phyloP scores from a whole-genome alignment of 1,139 yeast species.

The Hyphopichia buzzinii region DNA sequence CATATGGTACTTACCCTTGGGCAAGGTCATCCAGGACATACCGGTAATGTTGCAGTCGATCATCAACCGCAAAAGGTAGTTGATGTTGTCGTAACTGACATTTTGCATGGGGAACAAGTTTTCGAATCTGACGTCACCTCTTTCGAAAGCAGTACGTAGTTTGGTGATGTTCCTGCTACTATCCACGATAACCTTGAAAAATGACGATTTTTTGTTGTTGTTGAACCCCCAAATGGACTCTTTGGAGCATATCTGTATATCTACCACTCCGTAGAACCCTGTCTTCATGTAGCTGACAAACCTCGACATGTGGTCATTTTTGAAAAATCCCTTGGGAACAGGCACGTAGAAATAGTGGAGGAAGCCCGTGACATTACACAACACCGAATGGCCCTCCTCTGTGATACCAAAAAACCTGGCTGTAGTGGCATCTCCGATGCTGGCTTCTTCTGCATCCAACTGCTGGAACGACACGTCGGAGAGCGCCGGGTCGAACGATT shows the following conservation, averaged over 20 bases:
- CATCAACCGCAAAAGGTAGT: conserved; percentile 83
- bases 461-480: conserved; percentile 80
- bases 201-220: conserved; percentile 75
- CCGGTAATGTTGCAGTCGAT: conserved; percentile 91
- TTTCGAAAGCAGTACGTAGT: conserved; percentile 76
- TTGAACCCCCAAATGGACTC: conserved; percentile 95
- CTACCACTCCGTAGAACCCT: conserved; percentile 55
- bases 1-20: conserved; percentile 63
- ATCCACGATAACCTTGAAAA: conserved; percentile 67
- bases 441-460: conserved; percentile 88
- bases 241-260: conserved; percentile 62
- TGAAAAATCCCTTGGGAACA: conserved; percentile 75
- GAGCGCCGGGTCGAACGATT: conserved; percentile 44
- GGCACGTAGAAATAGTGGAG: conserved; percentile 90
- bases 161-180: conserved; percentile 66
- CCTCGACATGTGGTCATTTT: conserved; percentile 47
- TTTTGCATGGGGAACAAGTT: conserved; percentile 57
- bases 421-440: conserved; percentile 53
- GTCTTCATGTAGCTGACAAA: conserved; percentile 51
- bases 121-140: conserved; percentile 72
- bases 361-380: conserved; percentile 88
- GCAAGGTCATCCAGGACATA: conserved; percentile 96
- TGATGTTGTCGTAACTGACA: conserved; percentile 85
- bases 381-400: conserved; percentile 77
- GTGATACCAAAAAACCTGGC: conserved; percentile 94